Percentiles rank a stretch among this genome's conserved stretches.
Conservation (phyloP, 129 eudicot species). For the Lactuca sativa region DNA sequence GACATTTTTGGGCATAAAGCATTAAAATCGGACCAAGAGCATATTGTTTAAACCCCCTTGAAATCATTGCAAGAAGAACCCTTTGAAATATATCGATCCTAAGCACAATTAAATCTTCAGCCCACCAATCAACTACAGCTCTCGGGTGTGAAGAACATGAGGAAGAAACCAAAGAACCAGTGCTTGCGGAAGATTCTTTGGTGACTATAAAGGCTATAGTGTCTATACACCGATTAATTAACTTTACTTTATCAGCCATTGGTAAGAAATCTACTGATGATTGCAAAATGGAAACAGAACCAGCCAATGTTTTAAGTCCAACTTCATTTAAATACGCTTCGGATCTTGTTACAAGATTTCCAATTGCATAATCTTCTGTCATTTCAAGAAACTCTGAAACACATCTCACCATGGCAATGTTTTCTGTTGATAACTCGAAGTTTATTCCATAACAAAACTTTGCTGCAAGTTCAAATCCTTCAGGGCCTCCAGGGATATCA, state of each 20-base stretch:
- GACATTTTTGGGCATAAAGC: slow-evolving; percentile 90
- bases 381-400: slow-evolving; percentile 89
- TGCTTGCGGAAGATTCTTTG: slow-evolving; percentile 43
- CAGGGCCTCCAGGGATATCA: slow-evolving; percentile 81
- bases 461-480: slow-evolving; percentile 89
- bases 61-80: slow-evolving; percentile 83
- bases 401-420: slow-evolving; percentile 82
- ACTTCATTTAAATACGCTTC: slow-evolving; percentile 79
- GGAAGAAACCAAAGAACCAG: slow-evolving; percentile 33
- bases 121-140: slow-evolving; percentile 94
- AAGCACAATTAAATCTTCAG: slow-evolving; percentile 78
- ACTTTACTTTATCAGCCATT: slow-evolving; percentile 63
- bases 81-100: slow-evolving; percentile 84
- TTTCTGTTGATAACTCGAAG: slow-evolving; percentile 69
- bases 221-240: slow-evolving; percentile 77
- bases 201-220: slow-evolving; percentile 71
- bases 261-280: slow-evolving; percentile 57
- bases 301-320: slow-evolving; percentile 57
- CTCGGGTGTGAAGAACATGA: slow-evolving; percentile 37
- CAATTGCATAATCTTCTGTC: slow-evolving; percentile 86
- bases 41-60: slow-evolving; percentile 87
- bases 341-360: slow-evolving; percentile 66
- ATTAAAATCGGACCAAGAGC: slow-evolving; percentile 89
- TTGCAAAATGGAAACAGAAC: slow-evolving; percentile 64
- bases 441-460: slow-evolving; percentile 92